Base-by-base conservation (phyloP, 176 grass and related monocot species). In the Bolboschoenus planiculmis region DNA sequence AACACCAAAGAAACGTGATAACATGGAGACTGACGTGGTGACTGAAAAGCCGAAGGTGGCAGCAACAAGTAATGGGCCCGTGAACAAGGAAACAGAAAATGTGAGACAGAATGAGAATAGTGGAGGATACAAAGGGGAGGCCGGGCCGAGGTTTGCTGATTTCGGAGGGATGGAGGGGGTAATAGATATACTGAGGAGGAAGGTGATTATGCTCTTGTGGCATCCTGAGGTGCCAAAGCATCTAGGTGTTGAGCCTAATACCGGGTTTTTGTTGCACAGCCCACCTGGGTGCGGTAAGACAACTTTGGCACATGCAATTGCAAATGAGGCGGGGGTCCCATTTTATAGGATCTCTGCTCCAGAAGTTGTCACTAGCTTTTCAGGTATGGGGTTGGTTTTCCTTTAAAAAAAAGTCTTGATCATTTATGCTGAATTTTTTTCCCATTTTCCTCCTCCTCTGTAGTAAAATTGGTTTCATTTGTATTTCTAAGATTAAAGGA, bases 231-330 rank as follows among this genome's bases (percentile, higher is more conserved):
- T 98, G 14, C 89, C 90, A 4, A 86, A 13, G 4, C 56, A 72
- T 54, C 92, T 98, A 9, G 95, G 95, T 7, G 90, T 94, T 29
- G 84, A 75, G 37, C 95, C 90, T 10, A 88, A 89, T 9, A 85
- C 90, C 0, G 95, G 92, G 46, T 62, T 97, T 46, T 84, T 97
- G 18, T 79, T 97, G 39, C 92, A 94, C 5, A 89, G 92, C 1
- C 95, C 95, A 1, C 95, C 95, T 0, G 95, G 95, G 13, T 94
- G 95, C 0, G 95, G 95, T 21, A 98, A 94, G 86, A 94, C 92
- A 55, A 90, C 89, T 1, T 86, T 98, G 11, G 92, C 95, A 0
- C 92, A 98, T 7, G 95, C 95, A 4, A 95, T 98, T 3, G 90
- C 90, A 1, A 98, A 95, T 5, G 92, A 98, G 90, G 91, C 95